Percentiles rank a stretch among this genome's conserved stretches.
phyloP scores from a whole-genome alignment of 352 stramenopile genomes.

The Blastocystis sp. region DNA sequence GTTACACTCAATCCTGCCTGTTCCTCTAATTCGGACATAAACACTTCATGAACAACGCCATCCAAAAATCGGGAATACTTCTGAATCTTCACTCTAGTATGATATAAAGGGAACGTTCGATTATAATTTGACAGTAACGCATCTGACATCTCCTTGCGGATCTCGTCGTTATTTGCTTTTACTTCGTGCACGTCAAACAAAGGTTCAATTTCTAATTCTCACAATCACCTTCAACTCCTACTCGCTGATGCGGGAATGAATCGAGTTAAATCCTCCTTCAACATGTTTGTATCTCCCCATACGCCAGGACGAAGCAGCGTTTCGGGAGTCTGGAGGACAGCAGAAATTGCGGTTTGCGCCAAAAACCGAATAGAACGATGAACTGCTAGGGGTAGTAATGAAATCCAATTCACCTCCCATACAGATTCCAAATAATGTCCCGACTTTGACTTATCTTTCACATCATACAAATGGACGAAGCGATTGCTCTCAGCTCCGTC shows the following conservation, averaged over 20 bases:
- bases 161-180: neutral
- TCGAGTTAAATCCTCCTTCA: neutral
- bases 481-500: neutral
- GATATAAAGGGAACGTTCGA: neutral
- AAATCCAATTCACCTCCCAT: slow-evolving; percentile 32
- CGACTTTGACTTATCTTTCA: neutral
- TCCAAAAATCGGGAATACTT: neutral
- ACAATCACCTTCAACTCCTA: neutral
- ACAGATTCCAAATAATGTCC: neutral
- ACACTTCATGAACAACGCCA: neutral
- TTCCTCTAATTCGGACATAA: slow-evolving; percentile 21
- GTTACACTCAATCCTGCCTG: neutral
- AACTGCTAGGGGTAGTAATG: neutral
- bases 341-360: neutral
- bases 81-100: neutral
- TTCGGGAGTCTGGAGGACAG: neutral
- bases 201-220: neutral
- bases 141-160: neutral
- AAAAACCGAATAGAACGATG: neutral
- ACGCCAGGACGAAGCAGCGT: neutral
- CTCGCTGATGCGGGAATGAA: neutral
- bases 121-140: neutral
- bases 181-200: neutral
- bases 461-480: neutral
- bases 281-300: neutral